Base-by-base conservation (phyloP, 371 early-diverging fungal genomes). In the Mucor lusitanicus region DNA sequence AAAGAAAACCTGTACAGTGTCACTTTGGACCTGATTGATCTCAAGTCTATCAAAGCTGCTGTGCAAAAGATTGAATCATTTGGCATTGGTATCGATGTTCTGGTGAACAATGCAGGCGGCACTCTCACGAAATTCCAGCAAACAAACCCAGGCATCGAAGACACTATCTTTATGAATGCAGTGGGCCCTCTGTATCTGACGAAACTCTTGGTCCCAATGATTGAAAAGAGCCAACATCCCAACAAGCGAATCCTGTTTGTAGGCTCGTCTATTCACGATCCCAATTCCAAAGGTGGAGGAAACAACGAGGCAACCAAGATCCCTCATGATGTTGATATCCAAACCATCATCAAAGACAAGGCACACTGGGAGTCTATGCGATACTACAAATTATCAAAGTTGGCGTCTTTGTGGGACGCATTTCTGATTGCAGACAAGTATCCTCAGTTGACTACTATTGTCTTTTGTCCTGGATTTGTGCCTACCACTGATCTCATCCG, bases 381-480 rank as follows among this genome's bases (percentile, higher is more conserved):
- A 17, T 78, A 75, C 59, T 81, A 81, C 63, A 74, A 65, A n/a
- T n/a, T 78, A 13, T 81, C 81, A 27, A 81, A 81, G 55, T 58
- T 81, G 13, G 69, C 59, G 0, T n/a, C 30, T 6, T 25, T 76
- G 4, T 76, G 73, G 69, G 46, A 59, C 21, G 60, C 68, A 3
- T 73, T 61, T 28, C 33, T 58, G 7, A 39, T 81, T 37, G 64
- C 65, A 8, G 33, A 69, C 19, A 55, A 30, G 25, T 53, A 28
- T 13, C 68, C 70, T 15, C 32, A 64, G 5, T 33, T 74, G 6
- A 37, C 69, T n/a, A 61, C 73, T 0, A 32, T 61, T 23, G 69
- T 72, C 0, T 69, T 81, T 25, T 81, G 79, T 35, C 81, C 81
- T 9, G 81, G 81, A 28, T 81, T 81, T 73, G 81, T 81, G 9